Base-by-base conservation (phyloP, 148 eudicot genomes). In the Limonium bicolor region DNA sequence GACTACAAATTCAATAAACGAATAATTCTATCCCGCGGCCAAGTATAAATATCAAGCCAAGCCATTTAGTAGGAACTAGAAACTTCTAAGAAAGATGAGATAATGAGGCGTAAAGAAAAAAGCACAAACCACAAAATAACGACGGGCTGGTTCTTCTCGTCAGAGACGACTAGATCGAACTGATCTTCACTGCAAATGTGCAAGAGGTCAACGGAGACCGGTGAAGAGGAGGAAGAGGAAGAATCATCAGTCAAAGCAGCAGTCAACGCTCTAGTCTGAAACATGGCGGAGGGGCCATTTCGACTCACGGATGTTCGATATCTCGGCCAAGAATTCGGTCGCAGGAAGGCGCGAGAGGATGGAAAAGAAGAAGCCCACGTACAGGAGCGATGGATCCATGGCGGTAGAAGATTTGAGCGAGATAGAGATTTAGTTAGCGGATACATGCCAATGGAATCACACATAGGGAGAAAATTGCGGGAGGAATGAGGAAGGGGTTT, bases 181-280 rank as follows among this genome's bases (percentile, higher is more conserved):
- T 43, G 17, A 19, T 18, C 24, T 25, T 43, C 48, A 31, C 18
- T 25, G 48, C 11, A 43, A 25, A 43, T 43, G 12, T 28, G 48
- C 14, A 31, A 43, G 18, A 43, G 48, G 48, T 25, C 48, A 20
- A 43, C 30, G 9, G 48, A 43, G 30, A 43, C 3, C 7, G 30
- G 48, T 28, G 30, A n/a, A n/a, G 24, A 21, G 2, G 14, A 2
- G 45, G 45, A 19, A 20, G 47, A 42, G 25, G 46, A 41, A n/a
- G 48, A 20, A 7, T 12, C 48, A 43, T 43, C 27, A 31, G 30
- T 43, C 13, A 31, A 13, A 10, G 30, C 24, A 43, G 48, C 48
- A 31, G 48, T 43, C 30, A 43, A 24, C 19, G 48, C 48, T 43
- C 30, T 43, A 31, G 27, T n/a, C 48, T 43, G 48, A 43, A 43